These are phyloP conservation scores for Xerocomus cyaneibrunnescens DNA, from an alignment of 1,284 basidiomycete species.

Conservation along the genomic window DNA sequence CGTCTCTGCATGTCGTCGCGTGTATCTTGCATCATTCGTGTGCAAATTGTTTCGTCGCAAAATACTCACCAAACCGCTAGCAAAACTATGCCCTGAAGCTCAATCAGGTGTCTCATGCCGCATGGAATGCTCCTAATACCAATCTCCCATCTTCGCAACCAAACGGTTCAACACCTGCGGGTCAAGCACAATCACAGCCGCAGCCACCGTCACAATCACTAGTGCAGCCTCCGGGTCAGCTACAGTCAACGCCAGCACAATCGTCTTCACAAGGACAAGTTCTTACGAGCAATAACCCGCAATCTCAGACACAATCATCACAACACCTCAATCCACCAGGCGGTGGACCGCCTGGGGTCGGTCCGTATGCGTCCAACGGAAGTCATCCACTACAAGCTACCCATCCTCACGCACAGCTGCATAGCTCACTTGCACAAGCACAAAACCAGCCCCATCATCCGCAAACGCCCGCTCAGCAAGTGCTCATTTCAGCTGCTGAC, in stretches of 20 bases:
- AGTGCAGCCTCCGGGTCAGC: constrained; percentile 28
- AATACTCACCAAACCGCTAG: constrained; percentile 29
- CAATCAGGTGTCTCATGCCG: constrained; percentile 60
- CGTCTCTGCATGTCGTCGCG: not conserved
- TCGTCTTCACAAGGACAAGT: constrained; percentile 40
- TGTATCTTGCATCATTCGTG: not conserved
- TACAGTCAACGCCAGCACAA: constrained; percentile 29
- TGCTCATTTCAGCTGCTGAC: constrained; percentile 92
- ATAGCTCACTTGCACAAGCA: constrained; percentile 28
- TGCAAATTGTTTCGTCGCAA: constrained; percentile 3
- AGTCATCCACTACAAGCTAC: constrained; percentile 38
- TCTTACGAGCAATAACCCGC: constrained; percentile 33
- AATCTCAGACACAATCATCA: constrained; percentile 27
- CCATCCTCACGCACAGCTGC: constrained; percentile 35
- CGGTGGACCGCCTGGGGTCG: constrained; percentile 44
- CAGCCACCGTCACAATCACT: constrained; percentile 24
- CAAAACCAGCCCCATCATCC: constrained; percentile 49
- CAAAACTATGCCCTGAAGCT: constrained; percentile 62
- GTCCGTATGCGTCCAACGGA: constrained; percentile 46
- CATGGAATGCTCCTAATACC: constrained; percentile 51
- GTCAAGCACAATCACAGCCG: constrained; percentile 36
- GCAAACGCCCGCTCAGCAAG: constrained; percentile 92
- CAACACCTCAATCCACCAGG: constrained; percentile 54
- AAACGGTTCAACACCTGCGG: constrained; percentile 25
- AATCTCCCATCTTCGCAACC: constrained; percentile 37